These are phyloP conservation scores for Brettanomyces naardenensis DNA, from an alignment of 805 yeast species.

Conservation along the genomic window DNA sequence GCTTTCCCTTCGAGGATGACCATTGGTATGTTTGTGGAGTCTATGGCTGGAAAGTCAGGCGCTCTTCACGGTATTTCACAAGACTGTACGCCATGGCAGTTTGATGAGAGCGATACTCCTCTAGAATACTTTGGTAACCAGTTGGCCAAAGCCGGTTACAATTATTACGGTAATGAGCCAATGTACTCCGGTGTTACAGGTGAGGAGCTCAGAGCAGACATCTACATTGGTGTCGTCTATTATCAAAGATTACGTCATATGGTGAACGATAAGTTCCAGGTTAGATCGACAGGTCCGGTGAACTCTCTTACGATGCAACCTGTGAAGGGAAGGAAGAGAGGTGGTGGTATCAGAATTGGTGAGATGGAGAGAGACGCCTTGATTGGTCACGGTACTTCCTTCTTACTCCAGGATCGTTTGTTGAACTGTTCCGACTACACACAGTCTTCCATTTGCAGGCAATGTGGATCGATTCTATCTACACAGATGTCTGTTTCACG, in stretches of 20 bases:
- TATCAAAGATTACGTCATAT: slow-evolving; percentile 98
- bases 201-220: slow-evolving; percentile 92
- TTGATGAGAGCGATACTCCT: slow-evolving; percentile 87
- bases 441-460: slow-evolving; percentile 81
- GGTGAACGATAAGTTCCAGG: slow-evolving; percentile 99
- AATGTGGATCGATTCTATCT: slow-evolving; percentile 86
- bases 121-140: slow-evolving; percentile 98
- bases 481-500: slow-evolving; percentile 90
- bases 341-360: slow-evolving; percentile 99
- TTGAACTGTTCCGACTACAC: slow-evolving; percentile 94
- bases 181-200: slow-evolving; percentile 99
- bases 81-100: slow-evolving; percentile 95
- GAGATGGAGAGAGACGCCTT: slow-evolving; percentile 99
- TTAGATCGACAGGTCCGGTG: slow-evolving; percentile 97
- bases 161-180: slow-evolving; percentile 97
- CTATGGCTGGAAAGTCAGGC: slow-evolving; percentile 98
- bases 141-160: slow-evolving; percentile 78
- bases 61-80: slow-evolving; percentile 97
- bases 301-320: slow-evolving; percentile 98
- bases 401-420: slow-evolving; percentile 86
- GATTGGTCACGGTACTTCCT: slow-evolving; percentile 97
- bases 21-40: slow-evolving; percentile 98
- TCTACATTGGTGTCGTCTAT: slow-evolving; percentile 93
- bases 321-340: slow-evolving; percentile 96
- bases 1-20: slow-evolving; percentile 99